phyloP scores from a whole-genome alignment of 2,329 filamentous ascomycete genomes.

The Calonectria pauciramosa region DNA sequence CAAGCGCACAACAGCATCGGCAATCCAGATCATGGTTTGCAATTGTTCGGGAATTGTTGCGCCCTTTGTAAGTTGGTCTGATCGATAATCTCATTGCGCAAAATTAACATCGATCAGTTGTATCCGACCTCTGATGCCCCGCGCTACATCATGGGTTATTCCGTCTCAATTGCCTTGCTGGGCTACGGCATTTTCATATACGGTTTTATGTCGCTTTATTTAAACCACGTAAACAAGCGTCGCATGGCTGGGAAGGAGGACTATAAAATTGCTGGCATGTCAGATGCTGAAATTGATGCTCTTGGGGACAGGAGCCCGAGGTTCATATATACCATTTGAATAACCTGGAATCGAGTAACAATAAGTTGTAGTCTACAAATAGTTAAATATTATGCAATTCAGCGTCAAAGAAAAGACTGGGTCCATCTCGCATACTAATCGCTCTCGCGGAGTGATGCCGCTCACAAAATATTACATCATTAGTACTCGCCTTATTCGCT shows the following conservation, averaged over 20 bases:
- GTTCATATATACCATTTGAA: constrained; percentile 23
- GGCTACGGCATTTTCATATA: constrained; percentile 20
- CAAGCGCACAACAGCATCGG: constrained; percentile 24
- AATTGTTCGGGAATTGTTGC: constrained; percentile 25
- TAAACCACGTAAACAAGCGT: constrained; percentile 19
- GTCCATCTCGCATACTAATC: no score
- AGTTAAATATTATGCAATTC: neutral
- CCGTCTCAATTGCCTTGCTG: constrained; percentile 22
- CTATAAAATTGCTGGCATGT: constrained; percentile 20
- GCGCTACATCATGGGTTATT: constrained; percentile 20
- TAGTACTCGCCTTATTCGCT: no score
- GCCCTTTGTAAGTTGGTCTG: constrained; percentile 20
- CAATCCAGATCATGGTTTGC: constrained; percentile 24
- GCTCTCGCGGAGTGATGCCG: no score
- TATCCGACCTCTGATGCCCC: constrained; percentile 23
- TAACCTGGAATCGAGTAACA: neutral
- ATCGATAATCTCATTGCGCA: neutral
- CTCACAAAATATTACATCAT: no score
- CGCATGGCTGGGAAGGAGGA: constrained; percentile 22
- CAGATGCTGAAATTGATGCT: constrained; percentile 19
- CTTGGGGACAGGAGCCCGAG: constrained; percentile 25
- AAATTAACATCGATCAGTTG: neutral
- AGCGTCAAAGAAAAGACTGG: neutral
- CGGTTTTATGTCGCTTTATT: constrained; percentile 19
- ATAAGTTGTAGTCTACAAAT: neutral